Percentiles rank a stretch among this genome's conserved stretches.
Conservation (phyloP, 2,329 filamentous ascomycete species). For the Penicillium sp. region DNA sequence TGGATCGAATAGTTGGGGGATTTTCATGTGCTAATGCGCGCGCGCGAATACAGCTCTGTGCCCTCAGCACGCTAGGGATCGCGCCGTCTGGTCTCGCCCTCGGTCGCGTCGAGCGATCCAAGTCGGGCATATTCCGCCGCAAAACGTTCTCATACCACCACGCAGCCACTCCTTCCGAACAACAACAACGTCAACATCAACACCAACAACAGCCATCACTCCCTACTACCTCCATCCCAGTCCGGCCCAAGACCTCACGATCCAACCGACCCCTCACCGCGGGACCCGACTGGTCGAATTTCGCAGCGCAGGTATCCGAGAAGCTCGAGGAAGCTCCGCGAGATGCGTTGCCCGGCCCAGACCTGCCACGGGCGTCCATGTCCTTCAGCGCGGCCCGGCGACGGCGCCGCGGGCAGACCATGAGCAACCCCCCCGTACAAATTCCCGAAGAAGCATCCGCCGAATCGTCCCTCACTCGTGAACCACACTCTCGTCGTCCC, state of each 20-base stretch:
- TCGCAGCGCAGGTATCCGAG: constrained; percentile 7
- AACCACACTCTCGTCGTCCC: constrained; percentile 31
- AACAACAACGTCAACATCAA: neutral
- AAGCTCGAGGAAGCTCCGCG: constrained; percentile 8
- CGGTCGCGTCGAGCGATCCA: constrained; percentile 45
- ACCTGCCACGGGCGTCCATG: constrained; percentile 20
- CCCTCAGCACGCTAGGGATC: constrained; percentile 56
- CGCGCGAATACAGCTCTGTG: constrained; percentile 48
- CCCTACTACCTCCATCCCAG: constrained; percentile 8
- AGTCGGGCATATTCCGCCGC: constrained; percentile 23
- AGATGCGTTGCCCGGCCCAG: constrained; percentile 11
- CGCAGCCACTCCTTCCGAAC: constrained; percentile 12
- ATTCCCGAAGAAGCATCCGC: constrained; percentile 22
- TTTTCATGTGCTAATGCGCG: constrained; percentile 5
- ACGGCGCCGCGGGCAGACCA: constrained; percentile 35
- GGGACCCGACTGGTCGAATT: constrained; percentile 11
- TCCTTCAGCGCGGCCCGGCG: constrained; percentile 26
- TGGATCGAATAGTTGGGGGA: no score
- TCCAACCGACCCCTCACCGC: constrained; percentile 14
- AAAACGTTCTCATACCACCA: constrained; percentile 21
- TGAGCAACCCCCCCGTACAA: constrained; percentile 27
- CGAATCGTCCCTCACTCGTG: constrained; percentile 2
- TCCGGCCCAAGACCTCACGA: constrained; percentile 17
- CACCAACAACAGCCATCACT: neutral
- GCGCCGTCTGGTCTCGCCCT: constrained; percentile 55